Evolutionary conservation across 2,329 filamentous ascomycete genomes (phyloP).

Genomic region (Neopestalotiopsis sp.): DNA sequence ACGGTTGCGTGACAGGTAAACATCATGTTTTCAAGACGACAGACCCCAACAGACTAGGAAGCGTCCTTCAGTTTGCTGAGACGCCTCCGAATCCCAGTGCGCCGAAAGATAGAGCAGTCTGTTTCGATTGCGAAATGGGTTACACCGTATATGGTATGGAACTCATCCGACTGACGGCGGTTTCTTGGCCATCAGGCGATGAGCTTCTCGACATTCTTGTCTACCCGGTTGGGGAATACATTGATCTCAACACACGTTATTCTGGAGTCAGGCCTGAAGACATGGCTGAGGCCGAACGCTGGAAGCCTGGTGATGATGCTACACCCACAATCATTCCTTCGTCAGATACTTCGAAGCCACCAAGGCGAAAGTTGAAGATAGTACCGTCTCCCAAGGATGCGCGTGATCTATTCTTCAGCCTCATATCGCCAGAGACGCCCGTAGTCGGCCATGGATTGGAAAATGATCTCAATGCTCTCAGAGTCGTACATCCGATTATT

Average conservation of each 20-base stretch:
- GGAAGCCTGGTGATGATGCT: conserved; percentile 39
- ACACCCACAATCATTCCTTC: conserved; percentile 30
- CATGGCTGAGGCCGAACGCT: conserved; percentile 70
- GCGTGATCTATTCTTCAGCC: conserved; percentile 75
- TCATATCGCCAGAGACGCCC: conserved; percentile 78
- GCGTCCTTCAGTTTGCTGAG: conserved; percentile 77
- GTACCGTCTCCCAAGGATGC: conserved; percentile 78
- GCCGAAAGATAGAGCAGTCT: conserved; percentile 66
- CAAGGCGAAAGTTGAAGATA: conserved; percentile 64
- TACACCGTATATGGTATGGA: conserved; percentile 91
- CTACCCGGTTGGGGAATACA: conserved; percentile 78
- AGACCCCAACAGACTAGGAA: conserved; percentile 76
- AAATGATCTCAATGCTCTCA: conserved; percentile 87
- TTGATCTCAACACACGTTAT: conserved; percentile 91
- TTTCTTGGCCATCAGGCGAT: conserved; percentile 81
- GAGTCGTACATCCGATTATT: conserved; percentile 83
- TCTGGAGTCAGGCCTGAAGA: conserved; percentile 85
- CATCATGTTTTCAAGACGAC: conserved; percentile 89
- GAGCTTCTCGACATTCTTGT: conserved; percentile 85
- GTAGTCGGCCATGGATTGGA: conserved; percentile 93
- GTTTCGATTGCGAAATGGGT: conserved; percentile 97
- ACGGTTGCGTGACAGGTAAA: conserved; percentile 73
- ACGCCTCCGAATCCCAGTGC: conserved; percentile 71
- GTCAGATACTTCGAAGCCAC: conserved; percentile 29
- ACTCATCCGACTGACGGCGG: conserved; percentile 85